Evolutionary conservation across 2,329 filamentous ascomycete species (phyloP).

Genomic region (Dactylellina sp.): DNA sequence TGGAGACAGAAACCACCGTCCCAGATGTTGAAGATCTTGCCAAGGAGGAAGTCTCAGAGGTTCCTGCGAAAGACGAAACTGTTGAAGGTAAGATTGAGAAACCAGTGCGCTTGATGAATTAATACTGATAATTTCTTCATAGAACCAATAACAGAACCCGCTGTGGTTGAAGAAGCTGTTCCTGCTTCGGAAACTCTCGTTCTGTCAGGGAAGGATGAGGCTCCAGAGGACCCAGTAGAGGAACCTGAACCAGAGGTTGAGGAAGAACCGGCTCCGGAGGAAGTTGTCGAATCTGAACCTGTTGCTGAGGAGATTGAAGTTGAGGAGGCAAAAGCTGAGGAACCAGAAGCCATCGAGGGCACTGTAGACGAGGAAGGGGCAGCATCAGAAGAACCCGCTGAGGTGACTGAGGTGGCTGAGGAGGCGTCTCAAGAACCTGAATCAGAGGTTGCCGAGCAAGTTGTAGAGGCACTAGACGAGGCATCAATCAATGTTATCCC

Average conservation of each 20-base stretch:
- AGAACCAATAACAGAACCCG: conserved; percentile 34
- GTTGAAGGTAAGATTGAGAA: conserved; percentile 3
- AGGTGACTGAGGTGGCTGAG: not conserved
- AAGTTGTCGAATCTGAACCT: conserved; percentile 5
- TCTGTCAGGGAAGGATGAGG: conserved; percentile 34
- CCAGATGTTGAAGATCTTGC: conserved; percentile 41
- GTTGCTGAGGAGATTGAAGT: conserved; percentile 11
- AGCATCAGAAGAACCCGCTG: conserved; percentile 5
- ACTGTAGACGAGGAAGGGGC: conserved; percentile 2
- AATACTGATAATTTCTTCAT: conserved; percentile 21
- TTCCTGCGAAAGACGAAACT: conserved; percentile 19
- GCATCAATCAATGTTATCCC: conserved; percentile 48
- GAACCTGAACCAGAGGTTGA: conserved; percentile 34
- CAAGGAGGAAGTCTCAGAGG: conserved; percentile 26
- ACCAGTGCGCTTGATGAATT: not conserved
- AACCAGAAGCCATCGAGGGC: conserved; percentile 15
- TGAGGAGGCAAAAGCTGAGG: conserved; percentile 26
- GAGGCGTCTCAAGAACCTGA: conserved; percentile 12
- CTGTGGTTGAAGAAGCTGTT: conserved; percentile 21
- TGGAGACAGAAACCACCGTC: conserved; percentile 30
- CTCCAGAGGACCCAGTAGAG: conserved; percentile 12
- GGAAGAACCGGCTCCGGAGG: conserved; percentile 31
- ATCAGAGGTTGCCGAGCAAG: conserved; percentile 29
- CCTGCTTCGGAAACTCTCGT: conserved; percentile 29
- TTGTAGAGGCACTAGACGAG: conserved; percentile 26